These are phyloP conservation scores for Salix arbutifolia DNA, from an alignment of 345 rosid species.

Conservation along the genomic window DNA sequence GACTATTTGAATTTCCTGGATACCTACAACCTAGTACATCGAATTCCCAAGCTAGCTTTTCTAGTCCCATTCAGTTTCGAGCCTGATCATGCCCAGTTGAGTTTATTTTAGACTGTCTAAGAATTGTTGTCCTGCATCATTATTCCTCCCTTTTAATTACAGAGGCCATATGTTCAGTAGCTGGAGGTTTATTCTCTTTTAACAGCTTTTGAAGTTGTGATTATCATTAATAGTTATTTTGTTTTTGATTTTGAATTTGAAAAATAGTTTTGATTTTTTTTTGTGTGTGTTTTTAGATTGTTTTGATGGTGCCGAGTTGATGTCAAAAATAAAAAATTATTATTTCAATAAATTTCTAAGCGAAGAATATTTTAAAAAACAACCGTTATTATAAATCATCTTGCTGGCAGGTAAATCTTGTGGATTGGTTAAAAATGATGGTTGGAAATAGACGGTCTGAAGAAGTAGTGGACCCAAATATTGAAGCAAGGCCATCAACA, in stretches of 20 bases:
- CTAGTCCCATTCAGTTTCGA: not conserved
- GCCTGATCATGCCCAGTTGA: not conserved
- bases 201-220: not conserved
- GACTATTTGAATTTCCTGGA: not conserved
- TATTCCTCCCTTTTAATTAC: not conserved
- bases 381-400: not conserved
- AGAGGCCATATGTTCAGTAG: not conserved
- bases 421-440: slow-evolving; percentile 99
- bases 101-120: not conserved
- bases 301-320: too few species aligned
- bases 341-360: too few species aligned
- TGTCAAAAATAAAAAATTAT: too few species aligned
- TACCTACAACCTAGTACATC: not conserved
- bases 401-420: slow-evolving; percentile 74
- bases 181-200: not conserved
- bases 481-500: slow-evolving; percentile 80
- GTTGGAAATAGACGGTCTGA: slow-evolving; percentile 89
- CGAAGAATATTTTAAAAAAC: too few species aligned
- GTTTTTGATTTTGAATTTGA: too few species aligned
- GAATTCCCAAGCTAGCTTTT: not conserved
- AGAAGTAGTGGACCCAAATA: slow-evolving; percentile 87
- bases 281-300: too few species aligned
- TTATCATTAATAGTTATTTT: not conserved
- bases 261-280: too few species aligned
- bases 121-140: not conserved